Evolutionary conservation across 805 yeast species (phyloP).

Genomic region (Danielia oregonensis): DNA sequence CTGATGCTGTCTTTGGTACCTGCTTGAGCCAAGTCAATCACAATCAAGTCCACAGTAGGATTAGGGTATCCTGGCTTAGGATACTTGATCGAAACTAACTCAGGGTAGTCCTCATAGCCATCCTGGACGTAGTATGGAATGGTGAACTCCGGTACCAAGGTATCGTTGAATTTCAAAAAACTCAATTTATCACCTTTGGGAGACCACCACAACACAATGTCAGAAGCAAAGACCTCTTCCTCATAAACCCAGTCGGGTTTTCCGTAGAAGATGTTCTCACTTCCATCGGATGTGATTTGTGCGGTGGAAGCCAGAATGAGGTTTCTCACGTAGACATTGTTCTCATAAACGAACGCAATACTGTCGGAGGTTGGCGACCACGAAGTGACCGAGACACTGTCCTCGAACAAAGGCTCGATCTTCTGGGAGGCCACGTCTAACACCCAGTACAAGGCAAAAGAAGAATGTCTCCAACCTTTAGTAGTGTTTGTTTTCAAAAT

Average conservation of each 20-base stretch:
- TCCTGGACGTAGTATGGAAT: constrained; percentile 71
- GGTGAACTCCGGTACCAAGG: constrained; percentile 66
- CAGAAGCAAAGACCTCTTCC: constrained; percentile 76
- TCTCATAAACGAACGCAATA: constrained; percentile 64
- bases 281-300: constrained; percentile 70
- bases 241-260: constrained; percentile 95
- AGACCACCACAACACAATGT: constrained; percentile 84
- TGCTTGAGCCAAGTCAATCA: constrained; percentile 5
- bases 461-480: constrained; percentile 37
- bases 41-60: constrained; percentile 51
- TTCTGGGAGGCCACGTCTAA: constrained; percentile 12
- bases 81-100: constrained; percentile 58
- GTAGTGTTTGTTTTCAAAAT: constrained; percentile 58
- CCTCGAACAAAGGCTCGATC: constrained; percentile 12
- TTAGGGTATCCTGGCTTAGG: constrained; percentile 83
- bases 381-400: constrained; percentile 35
- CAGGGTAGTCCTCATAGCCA: constrained; percentile 34
- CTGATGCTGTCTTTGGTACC: constrained; percentile 1
- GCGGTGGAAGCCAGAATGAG: constrained; percentile 21
- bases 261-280: constrained; percentile 71
- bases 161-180: constrained; percentile 66
- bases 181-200: constrained; percentile 64
- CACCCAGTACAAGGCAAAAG: constrained; percentile 16
- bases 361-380: constrained; percentile 74
- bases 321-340: constrained; percentile 62